Evolutionary conservation across 208 protist species (phyloP).

Genomic region (Crithidia sp.): DNA sequence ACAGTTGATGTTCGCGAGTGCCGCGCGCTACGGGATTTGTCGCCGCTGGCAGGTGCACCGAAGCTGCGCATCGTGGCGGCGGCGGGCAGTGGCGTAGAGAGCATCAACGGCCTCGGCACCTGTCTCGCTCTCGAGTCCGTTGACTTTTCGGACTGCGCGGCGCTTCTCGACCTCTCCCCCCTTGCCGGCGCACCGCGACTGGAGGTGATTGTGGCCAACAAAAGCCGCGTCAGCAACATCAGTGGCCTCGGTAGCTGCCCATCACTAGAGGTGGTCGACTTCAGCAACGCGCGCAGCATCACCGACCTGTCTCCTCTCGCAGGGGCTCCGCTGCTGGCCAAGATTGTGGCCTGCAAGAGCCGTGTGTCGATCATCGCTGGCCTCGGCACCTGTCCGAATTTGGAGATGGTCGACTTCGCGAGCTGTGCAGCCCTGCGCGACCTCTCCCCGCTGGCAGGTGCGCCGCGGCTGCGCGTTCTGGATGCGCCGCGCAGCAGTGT

Average conservation of each 20-base stretch:
- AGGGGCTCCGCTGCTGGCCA: neutral
- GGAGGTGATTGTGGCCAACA: slow-evolving; percentile 1
- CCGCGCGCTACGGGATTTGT: neutral
- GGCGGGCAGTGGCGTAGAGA: neutral
- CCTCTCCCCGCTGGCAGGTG: slow-evolving; percentile 1
- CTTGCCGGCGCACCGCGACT: slow-evolving; percentile 3
- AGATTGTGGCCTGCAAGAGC: slow-evolving; percentile 6
- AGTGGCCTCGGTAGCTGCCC: neutral
- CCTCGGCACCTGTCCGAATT: neutral
- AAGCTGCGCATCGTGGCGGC: neutral
- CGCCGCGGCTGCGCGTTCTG: slow-evolving; percentile 1
- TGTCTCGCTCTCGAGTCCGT: neutral
- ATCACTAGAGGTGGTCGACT: neutral
- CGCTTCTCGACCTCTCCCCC: neutral
- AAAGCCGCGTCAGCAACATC: neutral
- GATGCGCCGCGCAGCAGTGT: neutral
- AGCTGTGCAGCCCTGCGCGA: neutral
- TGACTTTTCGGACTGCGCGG: neutral
- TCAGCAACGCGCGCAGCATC: neutral
- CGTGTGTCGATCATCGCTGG: neutral
- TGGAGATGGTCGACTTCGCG: neutral
- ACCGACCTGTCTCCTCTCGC: neutral
- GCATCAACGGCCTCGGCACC: neutral
- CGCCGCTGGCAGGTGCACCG: neutral
- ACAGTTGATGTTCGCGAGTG: neutral